phyloP scores from a whole-genome alignment of 768 basidiomycete species.

The Boletus vinaceobasis region DNA sequence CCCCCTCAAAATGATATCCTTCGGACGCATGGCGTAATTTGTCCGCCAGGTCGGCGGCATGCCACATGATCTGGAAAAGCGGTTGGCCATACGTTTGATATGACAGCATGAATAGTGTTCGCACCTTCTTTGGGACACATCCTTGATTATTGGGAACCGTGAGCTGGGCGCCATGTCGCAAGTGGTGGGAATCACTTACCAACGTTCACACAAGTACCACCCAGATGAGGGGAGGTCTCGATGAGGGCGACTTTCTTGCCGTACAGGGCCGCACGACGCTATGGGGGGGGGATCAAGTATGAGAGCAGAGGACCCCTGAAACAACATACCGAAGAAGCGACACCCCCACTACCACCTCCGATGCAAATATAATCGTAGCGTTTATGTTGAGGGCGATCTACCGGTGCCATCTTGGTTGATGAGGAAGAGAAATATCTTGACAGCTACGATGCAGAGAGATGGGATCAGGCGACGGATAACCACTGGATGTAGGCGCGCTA shows the following conservation, averaged over 20 bases:
- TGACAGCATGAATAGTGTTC: background rate
- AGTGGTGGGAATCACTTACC: conserved; percentile 48
- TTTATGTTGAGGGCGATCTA: conserved; percentile 58
- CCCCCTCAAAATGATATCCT: conserved; percentile 70
- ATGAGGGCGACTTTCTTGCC: conserved; percentile 92
- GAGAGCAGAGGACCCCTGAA: background rate
- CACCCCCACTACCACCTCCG: conserved; percentile 92
- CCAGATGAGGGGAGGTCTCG: conserved; percentile 69
- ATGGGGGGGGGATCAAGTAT: background rate
- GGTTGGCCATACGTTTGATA: background rate
- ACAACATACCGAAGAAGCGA: conserved; percentile 72
- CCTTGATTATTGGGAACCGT: conserved; percentile 42
- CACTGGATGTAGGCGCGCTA: conserved; percentile 4
- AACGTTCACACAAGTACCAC: conserved; percentile 98
- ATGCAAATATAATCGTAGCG: conserved; percentile 85
- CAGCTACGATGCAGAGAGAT: conserved; percentile 33
- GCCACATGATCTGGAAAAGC: conserved; percentile 87
- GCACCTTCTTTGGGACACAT: conserved; percentile 95
- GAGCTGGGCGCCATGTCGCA: background rate
- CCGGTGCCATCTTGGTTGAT: conserved; percentile 63
- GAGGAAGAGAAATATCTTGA: conserved; percentile 43
- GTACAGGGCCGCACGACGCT: conserved; percentile 90
- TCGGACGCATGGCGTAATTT: conserved; percentile 70
- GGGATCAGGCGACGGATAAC: conserved; percentile 2
- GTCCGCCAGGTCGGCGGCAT: conserved; percentile 87